Evolutionary conservation across 1,284 basidiomycete species (phyloP), one percentile per base, ranked within the genome.

Genomic region (Rhodotorula sp.): DNA sequence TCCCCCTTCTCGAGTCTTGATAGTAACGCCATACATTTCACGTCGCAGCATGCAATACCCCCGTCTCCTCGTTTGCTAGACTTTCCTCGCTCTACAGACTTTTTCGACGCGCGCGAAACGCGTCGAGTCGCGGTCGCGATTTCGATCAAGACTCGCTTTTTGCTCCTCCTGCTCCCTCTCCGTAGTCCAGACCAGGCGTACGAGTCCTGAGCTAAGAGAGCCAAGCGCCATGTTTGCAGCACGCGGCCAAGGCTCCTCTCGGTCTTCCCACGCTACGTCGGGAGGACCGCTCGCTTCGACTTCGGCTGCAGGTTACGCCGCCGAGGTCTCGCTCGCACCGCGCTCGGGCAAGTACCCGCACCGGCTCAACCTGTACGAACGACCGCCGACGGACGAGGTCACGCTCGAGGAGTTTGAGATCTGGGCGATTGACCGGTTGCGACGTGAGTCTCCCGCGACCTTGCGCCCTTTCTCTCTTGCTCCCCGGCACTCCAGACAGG

Each of bases 331-430:
- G 20, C n/a, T 54, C 56, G 47, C 47, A 29, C 56, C 68, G 34
- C 63, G 72, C 3, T 66, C 69, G 34, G 49, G 29, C 31, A 81
- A 83, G 71, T 92, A 90, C 78, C 89, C 89, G 3, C 84, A 87
- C 80, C 83, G 89, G 31, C 84, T 95, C n/a, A 93, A 90, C 83
- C 91, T 95, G 82, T 98, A 99, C 79, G 88, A 92, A 73, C 84
- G 82, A n/a, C 92, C 94, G 20, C 96, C 96, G 10, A 80, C 87
- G 21, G 89, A 90, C 61, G 95, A 99, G 78, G 90, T 99, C 46
- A 96, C 94, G 2, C 86, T 99, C 29, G 97, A 99, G 80, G 92
- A 98, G 76, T 99, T 99, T 78, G 97, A 99, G 82, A 89, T 86
- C 5, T 93, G 87, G 81, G 97, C 96, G 0, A 86, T 99, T 31